Base-by-base conservation (phyloP, 73 alveolate genomes). In the Uronychia setigera region DNA sequence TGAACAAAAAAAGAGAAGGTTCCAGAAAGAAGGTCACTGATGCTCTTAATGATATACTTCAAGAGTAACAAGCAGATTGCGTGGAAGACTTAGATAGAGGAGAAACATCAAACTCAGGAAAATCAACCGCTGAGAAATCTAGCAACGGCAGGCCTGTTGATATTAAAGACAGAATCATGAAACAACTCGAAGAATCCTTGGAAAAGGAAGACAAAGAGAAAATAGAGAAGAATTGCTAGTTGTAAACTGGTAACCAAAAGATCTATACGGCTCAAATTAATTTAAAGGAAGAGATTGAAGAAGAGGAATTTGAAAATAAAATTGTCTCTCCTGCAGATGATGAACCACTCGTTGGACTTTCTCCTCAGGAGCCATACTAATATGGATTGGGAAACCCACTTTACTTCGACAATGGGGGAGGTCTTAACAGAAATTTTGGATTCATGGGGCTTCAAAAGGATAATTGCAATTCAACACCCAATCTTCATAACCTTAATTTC, bases 1-100 rank as follows among this genome's bases (percentile, higher is more conserved):
- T 90, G 60, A 79, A 89, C 79, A 78, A 83, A 90, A 90, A 80
- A 83, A 59, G 88, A 31, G 87, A 90, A 29, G 67, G 67, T 5
- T 11, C 5, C 67, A 46, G 19, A 5, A 46, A 46, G 67, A 46
- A 46, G 67, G 19, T 46, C 67, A 46, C 67, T 5, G 67, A 46
- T 19, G 67, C 67, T 11, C 67, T 46, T 19, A 46, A 46, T 19
- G 67, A 46, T 46, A 19, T 46, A 19, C n/a, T 46, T 11, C 67
- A 46, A 46, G 67, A 46, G 67, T 46, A 19, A 46, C 5, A 46
- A 46, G 5, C n/a, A 46, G 67, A 46, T 5, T 46, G 67, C 5
- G 67, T 46, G 67, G 67, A 46, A 11, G 67, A 46, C 19, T 5
- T 11, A 5, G 5, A 46, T 19, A 19, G 67, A 19, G 19, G 5